Evolutionary conservation across 2,329 filamentous ascomycete genomes (phyloP).

Genomic region (Curvularia hawaiiensis): DNA sequence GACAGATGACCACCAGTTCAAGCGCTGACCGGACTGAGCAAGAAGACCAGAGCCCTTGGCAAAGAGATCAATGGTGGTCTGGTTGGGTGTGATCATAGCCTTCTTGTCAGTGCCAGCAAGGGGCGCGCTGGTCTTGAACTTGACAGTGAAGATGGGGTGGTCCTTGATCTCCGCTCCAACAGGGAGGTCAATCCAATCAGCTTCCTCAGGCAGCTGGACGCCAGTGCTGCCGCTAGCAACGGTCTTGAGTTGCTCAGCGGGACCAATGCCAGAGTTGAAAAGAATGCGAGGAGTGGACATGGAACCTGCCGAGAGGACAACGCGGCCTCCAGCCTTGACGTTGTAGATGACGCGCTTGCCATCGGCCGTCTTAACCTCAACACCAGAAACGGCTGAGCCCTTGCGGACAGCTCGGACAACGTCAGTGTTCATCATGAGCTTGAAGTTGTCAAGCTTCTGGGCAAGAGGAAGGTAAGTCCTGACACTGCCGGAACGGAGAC

Average conservation of each 20-base stretch:
- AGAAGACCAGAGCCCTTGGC: slow-evolving; percentile 49
- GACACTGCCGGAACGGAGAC: slow-evolving; percentile 70
- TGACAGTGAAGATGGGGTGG: slow-evolving; percentile 45
- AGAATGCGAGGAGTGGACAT: slow-evolving; percentile 72
- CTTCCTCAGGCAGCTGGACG: slow-evolving; percentile 48
- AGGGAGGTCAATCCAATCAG: slow-evolving; percentile 57
- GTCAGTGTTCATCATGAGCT: slow-evolving; percentile 67
- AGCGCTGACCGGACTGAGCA: slow-evolving; percentile 54
- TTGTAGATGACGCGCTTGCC: slow-evolving; percentile 56
- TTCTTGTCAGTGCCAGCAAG: slow-evolving; percentile 29
- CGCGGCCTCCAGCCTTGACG: slow-evolving; percentile 63
- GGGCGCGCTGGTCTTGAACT: slow-evolving; percentile 35
- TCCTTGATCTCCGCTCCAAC: slow-evolving; percentile 53
- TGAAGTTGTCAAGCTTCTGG: slow-evolving; percentile 65
- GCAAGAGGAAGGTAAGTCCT: slow-evolving; percentile 72
- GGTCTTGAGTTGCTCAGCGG: slow-evolving; percentile 53
- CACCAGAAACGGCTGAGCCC: slow-evolving; percentile 65
- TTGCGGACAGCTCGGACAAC: slow-evolving; percentile 68
- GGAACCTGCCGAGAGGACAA: slow-evolving; percentile 69
- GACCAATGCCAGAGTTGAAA: slow-evolving; percentile 71
- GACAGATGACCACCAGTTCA: slow-evolving; percentile 56
- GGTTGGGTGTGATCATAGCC: slow-evolving; percentile 35
- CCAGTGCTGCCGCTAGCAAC: slow-evolving; percentile 50
- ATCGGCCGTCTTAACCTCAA: slow-evolving; percentile 59
- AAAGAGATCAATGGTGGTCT: slow-evolving; percentile 40